Evolutionary conservation across 768 basidiomycete genomes (phyloP).

Genomic region (Russula virescens): DNA sequence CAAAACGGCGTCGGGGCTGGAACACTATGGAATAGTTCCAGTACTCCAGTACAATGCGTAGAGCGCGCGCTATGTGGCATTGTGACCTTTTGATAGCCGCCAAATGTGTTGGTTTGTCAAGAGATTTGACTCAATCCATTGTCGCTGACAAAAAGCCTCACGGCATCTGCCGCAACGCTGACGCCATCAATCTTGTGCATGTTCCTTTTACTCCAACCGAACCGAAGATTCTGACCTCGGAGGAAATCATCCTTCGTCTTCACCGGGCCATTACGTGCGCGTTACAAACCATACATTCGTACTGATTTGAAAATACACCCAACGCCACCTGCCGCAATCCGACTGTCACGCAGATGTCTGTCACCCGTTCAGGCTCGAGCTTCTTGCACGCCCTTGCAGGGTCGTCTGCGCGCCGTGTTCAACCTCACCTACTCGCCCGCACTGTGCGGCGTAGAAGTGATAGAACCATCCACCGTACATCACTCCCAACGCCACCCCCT

Average conservation of each 20-base stretch:
- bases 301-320: not conserved
- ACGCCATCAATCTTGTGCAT: not conserved
- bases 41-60: too few relatives aligned
- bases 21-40: too few relatives aligned
- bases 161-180: too few relatives aligned
- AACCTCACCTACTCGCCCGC: not conserved
- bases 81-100: too few relatives aligned
- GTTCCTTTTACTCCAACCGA: not conserved
- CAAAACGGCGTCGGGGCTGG: not conserved
- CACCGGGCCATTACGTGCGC: not conserved
- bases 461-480: not conserved
- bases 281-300: not conserved
- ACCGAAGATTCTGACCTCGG: not conserved
- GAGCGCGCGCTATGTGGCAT: too few relatives aligned
- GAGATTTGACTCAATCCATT: too few relatives aligned
- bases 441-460: not conserved
- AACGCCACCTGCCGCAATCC: not conserved
- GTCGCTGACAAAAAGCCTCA: too few relatives aligned
- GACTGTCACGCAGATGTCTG: slow-evolving; percentile 1
- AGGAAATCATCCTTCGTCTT: not conserved
- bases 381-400: not conserved
- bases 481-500: slow-evolving; percentile 22
- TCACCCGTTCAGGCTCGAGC: not conserved
- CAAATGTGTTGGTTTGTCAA: too few relatives aligned
- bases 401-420: not conserved